These are phyloP conservation scores for Ajuga reptans DNA, from an alignment of 305 asterid species.

Conservation along the genomic window DNA sequence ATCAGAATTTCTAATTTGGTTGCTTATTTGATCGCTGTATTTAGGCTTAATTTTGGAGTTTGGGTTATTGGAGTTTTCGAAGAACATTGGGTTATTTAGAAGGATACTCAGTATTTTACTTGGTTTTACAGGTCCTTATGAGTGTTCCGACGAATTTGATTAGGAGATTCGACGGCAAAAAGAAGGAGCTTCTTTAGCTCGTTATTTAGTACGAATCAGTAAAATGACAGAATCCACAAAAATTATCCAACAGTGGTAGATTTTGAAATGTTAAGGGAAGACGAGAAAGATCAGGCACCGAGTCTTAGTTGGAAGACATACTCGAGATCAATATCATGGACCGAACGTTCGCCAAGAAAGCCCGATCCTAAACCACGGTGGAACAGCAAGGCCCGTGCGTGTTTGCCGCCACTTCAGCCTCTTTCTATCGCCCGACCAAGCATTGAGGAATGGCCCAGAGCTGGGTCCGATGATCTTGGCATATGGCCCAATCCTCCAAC, in stretches of 20 bases:
- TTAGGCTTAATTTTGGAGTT: conserved; percentile 19
- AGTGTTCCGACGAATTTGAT: too few species aligned
- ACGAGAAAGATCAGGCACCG: conserved; percentile 47
- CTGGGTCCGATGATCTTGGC: conserved; percentile 92
- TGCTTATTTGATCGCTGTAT: conserved; percentile 1
- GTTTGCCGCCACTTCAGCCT: conserved; percentile 95
- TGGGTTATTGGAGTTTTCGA: conserved; percentile 18
- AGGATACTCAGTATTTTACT: conserved; percentile 21
- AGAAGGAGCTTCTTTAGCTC: too few species aligned
- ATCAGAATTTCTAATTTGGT: background rate
- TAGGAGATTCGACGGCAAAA: too few species aligned
- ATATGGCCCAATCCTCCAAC: conserved; percentile 73
- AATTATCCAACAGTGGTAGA: background rate
- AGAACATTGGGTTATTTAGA: conserved; percentile 18
- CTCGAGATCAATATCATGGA: conserved; percentile 82
- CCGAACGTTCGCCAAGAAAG: conserved; percentile 61
- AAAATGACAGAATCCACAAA: too few species aligned
- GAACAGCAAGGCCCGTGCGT: conserved; percentile 84
- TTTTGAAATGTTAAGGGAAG: conserved; percentile 61
- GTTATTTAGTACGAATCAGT: too few species aligned
- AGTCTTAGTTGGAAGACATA: conserved; percentile 49
- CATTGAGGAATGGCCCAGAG: conserved; percentile 80
- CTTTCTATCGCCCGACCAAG: conserved; percentile 58
- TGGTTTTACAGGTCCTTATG: conserved; percentile 29
- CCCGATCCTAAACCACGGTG: conserved; percentile 57